Base-by-base conservation (phyloP, 495 filamentous ascomycete genomes). In the Staphylotrichum longicolle region DNA sequence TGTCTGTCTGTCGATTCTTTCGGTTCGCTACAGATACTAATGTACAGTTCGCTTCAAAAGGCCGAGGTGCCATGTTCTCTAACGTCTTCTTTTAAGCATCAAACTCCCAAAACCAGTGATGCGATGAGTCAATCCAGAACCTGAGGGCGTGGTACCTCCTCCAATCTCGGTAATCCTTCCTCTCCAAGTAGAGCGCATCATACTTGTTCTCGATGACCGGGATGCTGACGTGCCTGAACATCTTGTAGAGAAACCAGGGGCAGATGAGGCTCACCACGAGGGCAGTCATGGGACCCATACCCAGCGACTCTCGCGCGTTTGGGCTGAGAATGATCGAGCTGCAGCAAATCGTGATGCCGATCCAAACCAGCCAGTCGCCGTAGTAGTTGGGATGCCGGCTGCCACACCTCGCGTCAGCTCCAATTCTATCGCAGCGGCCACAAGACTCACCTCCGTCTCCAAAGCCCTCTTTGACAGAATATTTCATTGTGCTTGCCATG, bases 361-460 rank as follows among this genome's bases (percentile, higher is more conserved):
- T 82, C 86, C 86, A 90, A 30, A 89, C 66, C 37, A 82, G 85
- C 12, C 72, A 75, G 68, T 90, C 87, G 3, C 87, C 87, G 60
- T 86, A 85, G 69, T 89, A 89, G 60, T 89, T 88, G 6, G 86
- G 87, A 72, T 85, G 85, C 39, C 83, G 72, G 39, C 82, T 84
- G 66, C 6, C 8, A 35, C 32, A 9, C 5, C 5, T n/a, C 12
- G 40, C 4, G 39, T 59, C 32, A 59, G 57, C 12, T 9, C 11
- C 5, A 55, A 41, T 12, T 12, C 35, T 5, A 11, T 58, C 5
- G 56, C 37, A 6, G 7, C 6, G 2, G 11, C 59, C 14, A 41
- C n/a, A 54, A n/a, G 30, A 39, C 32, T 66, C 57, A 74, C 74
- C 72, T 69, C 59, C 78, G 76, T 7, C 71, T 71, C 84, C 85